Conservation (phyloP, 495 filamentous ascomycete species). For the Oidiodendron maius region DNA sequence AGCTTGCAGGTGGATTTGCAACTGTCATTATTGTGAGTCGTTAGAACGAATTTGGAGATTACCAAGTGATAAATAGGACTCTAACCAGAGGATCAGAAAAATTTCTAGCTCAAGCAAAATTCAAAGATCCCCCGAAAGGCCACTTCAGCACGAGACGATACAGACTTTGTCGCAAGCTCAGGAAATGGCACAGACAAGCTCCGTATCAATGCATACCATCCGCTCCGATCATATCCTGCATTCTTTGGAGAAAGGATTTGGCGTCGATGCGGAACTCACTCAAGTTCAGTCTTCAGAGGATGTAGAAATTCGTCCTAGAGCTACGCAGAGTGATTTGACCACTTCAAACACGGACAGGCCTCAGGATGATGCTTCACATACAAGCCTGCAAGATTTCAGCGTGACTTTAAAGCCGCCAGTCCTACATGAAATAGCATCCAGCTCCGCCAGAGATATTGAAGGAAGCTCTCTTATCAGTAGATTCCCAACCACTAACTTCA, state of each 20-base stretch:
- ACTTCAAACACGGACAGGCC: no score
- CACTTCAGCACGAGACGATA: constrained; percentile 10
- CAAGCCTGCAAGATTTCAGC: no score
- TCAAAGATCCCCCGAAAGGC: constrained; percentile 2
- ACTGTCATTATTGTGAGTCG: constrained; percentile 13
- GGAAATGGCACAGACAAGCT: not conserved
- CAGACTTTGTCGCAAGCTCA: constrained; percentile 4
- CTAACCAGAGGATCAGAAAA: constrained; percentile 3
- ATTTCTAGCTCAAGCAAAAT: constrained; percentile 12
- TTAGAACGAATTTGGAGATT: not conserved
- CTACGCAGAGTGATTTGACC: no score
- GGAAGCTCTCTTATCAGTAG: no score
- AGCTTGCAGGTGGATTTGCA: constrained; percentile 17
- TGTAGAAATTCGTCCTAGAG: no score
- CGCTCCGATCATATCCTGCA: not conserved
- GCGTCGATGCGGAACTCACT: not conserved
- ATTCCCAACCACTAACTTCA: no score
- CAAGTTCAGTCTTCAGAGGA: not conserved
- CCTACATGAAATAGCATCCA: no score
- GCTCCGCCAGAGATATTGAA: no score
- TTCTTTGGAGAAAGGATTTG: not conserved
- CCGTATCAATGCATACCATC: not conserved
- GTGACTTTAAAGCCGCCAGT: no score
- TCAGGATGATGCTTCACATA: no score
- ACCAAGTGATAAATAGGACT: not conserved